Evolutionary conservation across 1,139 yeast genomes (phyloP), one percentile per base, ranked within the genome.

Genomic region (Yamadazyma triangularis): DNA sequence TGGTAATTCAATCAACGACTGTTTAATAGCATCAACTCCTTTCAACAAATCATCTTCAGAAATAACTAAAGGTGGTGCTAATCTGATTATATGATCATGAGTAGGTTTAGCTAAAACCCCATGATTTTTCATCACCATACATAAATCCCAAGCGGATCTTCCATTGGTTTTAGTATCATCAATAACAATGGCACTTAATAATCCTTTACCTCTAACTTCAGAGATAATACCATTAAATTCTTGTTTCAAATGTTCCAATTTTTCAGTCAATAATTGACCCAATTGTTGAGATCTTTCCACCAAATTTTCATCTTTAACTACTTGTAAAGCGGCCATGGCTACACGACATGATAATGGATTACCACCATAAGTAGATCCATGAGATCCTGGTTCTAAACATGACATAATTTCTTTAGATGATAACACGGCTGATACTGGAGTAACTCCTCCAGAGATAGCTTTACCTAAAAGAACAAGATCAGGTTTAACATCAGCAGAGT

Each of bases 341-440:
- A 88, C 96, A 39, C 88, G 78, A 47, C 95, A 87, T 21, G 96
- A 89, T 55, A 89, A 75, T 42, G 98, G 96, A 65, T 88, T 91
- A 59, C 98, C 98, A 60, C 98, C 98, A 55, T 86, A 89, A 20
- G 98, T 89, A 27, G 96, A 89, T 31, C 97, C 98, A 60, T 89
- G 97, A 28, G 96, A 86, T 36, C 98, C 98, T 25, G 97, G 95
- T 46, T 85, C 87, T 49, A 89, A 75, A 45, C 89, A 79, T 44
- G 79, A 73, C 96, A 89, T 86, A 54, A 89, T 83, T 38, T 88
- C 94, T 49, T 69, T 78, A 23, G 95, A 84, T 3, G 96, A 82
- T 44, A 89, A 71, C 11, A 88, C 96, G 15, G 93, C 94, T 29
- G 94, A 83, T 15, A 88, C 95, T 19, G 97, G 96, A 41, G 85